Evolutionary conservation across 2,329 filamentous ascomycete species (phyloP).

Genomic region (Karstenula rhodostoma): DNA sequence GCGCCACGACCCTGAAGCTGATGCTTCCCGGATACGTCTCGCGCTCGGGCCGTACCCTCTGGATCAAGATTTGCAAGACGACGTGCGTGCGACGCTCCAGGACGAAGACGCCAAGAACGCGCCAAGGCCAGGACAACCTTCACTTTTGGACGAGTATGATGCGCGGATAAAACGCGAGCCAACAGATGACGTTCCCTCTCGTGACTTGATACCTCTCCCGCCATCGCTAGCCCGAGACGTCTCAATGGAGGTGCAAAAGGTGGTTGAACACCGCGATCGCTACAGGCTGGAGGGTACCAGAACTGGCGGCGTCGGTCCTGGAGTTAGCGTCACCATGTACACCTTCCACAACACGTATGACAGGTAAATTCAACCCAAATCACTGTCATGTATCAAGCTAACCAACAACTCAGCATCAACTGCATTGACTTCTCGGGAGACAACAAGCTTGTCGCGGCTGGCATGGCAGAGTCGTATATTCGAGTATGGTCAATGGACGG

Average conservation of each 20-base stretch:
- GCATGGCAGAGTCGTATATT: constrained; percentile 94
- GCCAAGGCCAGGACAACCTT: constrained; percentile 73
- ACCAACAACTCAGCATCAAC: constrained; percentile 68
- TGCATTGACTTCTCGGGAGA: constrained; percentile 96
- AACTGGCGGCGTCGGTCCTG: constrained; percentile 82
- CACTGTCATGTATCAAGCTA: constrained; percentile 27
- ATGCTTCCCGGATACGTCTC: constrained; percentile 62
- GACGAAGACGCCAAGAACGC: constrained; percentile 84
- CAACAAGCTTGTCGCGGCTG: constrained; percentile 83
- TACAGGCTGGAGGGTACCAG: constrained; percentile 82
- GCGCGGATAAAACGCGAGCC: constrained; percentile 89
- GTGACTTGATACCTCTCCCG: constrained; percentile 83
- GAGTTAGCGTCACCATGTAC: constrained; percentile 93
- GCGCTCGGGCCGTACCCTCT: constrained; percentile 84
- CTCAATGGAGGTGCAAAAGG: constrained; percentile 90
- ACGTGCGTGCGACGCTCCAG: constrained; percentile 85
- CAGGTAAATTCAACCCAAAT: constrained; percentile 64
- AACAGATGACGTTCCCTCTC: constrained; percentile 79
- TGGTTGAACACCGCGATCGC: constrained; percentile 90
- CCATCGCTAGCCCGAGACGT: constrained; percentile 90
- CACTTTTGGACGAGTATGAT: constrained; percentile 87
- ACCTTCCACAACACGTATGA: constrained; percentile 98
- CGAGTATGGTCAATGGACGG: constrained; percentile 93
- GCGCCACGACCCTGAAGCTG: constrained; percentile 65
- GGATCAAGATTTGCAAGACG: constrained; percentile 81